These are phyloP conservation scores for Chaetomiaceae sp. DNA, from an alignment of 2,329 filamentous ascomycete species.

Conservation along the genomic window DNA sequence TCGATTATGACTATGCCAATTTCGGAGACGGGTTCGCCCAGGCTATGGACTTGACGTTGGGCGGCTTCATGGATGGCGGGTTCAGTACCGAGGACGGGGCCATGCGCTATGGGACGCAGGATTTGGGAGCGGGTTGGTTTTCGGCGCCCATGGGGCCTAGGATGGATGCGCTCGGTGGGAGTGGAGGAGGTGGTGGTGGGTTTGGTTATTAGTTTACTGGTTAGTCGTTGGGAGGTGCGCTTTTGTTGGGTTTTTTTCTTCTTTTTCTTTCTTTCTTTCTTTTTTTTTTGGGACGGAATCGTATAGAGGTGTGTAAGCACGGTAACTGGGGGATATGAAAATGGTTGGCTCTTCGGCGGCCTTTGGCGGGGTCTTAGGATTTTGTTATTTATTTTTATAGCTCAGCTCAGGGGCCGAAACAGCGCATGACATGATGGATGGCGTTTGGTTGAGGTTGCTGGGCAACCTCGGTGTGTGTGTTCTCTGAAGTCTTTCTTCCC, in stretches of 20 bases:
- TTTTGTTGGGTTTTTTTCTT: background rate
- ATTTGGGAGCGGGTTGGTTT: conserved; percentile 23
- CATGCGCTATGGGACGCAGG: conserved; percentile 33
- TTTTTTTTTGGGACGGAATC: too few species aligned
- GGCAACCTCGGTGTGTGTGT: too few species aligned
- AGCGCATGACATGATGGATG: too few species aligned
- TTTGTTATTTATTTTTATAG: too few species aligned
- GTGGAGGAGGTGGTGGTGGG: background rate
- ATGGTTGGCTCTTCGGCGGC: too few species aligned
- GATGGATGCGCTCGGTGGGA: background rate
- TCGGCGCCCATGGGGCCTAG: background rate
- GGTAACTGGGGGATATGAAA: too few species aligned
- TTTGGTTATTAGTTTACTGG: conserved; percentile 5
- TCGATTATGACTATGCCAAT: conserved; percentile 35
- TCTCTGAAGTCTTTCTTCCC: too few species aligned
- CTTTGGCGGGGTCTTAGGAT: too few species aligned
- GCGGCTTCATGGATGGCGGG: conserved; percentile 32
- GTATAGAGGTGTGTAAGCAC: too few species aligned
- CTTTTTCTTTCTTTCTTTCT: too few species aligned
- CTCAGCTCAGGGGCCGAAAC: too few species aligned
- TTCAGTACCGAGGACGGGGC: conserved; percentile 32
- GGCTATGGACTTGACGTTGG: conserved; percentile 42
- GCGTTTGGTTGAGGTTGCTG: too few species aligned
- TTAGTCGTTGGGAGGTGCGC: background rate
- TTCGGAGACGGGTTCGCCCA: conserved; percentile 41